A percentile compares a stretch with the other conserved stretches of the same genome.
These are phyloP conservation scores for Boechera stricta DNA, from an alignment of 345 rosid genomes.

Conservation along the genomic window DNA sequence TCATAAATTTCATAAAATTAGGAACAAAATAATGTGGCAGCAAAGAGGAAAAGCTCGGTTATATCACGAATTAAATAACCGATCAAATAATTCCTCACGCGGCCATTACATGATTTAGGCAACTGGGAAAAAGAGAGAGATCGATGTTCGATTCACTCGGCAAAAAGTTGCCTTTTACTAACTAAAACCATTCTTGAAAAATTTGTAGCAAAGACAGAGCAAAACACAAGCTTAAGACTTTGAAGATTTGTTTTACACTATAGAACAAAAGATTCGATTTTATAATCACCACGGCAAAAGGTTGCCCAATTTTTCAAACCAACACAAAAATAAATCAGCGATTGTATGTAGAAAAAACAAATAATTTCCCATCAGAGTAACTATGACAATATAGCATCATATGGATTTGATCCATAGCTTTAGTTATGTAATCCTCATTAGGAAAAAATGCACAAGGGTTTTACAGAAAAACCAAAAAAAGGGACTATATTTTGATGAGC, in stretches of 20 bases:
- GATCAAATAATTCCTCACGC: slow-evolving; percentile 10
- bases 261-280: too few species aligned
- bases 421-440: slow-evolving; percentile 35
- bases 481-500: neutral
- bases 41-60: slow-evolving; percentile 19
- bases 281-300: too few species aligned
- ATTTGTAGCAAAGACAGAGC: neutral
- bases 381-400: slow-evolving; percentile 47
- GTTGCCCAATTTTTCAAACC: too few species aligned
- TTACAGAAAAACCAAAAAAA: neutral
- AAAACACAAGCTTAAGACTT: neutral
- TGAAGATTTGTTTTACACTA: too few species aligned
- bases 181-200: neutral
- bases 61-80: neutral
- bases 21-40: slow-evolving; percentile 26
- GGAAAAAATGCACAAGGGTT: neutral
- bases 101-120: slow-evolving; percentile 38
- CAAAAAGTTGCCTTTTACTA: slow-evolving; percentile 42
- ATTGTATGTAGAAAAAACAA: neutral
- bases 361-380: slow-evolving; percentile 46
- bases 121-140: slow-evolving; percentile 48
- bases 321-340: neutral
- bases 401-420: slow-evolving; percentile 45
- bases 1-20: too few species aligned
- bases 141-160: slow-evolving; percentile 48